Conservation (phyloP, 441 rosid genomes). For the Daphne laureola region DNA sequence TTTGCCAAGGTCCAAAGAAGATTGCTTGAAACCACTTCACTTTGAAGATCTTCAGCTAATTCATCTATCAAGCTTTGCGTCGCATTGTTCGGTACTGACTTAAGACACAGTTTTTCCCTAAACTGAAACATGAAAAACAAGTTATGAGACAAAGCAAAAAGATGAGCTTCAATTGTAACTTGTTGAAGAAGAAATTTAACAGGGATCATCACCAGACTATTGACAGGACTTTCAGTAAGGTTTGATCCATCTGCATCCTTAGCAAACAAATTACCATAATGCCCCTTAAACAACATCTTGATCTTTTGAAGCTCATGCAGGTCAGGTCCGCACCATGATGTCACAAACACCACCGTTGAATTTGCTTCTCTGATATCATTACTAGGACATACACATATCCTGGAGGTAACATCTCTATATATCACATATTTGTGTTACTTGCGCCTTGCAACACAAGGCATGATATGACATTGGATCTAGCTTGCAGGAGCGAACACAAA, state of each 20-base stretch:
- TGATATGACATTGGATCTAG: too few relatives aligned
- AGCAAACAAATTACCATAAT: constrained; percentile 16
- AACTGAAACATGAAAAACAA: constrained; percentile 13
- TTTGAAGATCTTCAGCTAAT: constrained; percentile 16
- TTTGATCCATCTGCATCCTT: constrained; percentile 13
- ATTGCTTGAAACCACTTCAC: constrained; percentile 2
- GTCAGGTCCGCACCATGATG: constrained; percentile 21
- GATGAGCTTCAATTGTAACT: neutral
- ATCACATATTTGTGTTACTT: neutral
- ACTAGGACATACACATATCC: constrained; percentile 18
- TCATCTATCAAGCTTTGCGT: constrained; percentile 19
- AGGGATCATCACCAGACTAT: constrained; percentile 14
- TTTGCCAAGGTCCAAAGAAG: too few relatives aligned
- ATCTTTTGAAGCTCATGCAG: constrained; percentile 22
- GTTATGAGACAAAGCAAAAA: too few relatives aligned
- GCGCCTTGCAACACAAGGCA: constrained; percentile 19
- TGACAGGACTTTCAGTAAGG: constrained; percentile 14
- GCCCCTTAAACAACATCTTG: constrained; percentile 14
- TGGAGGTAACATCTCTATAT: constrained; percentile 5
- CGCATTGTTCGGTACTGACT: constrained; percentile 15
- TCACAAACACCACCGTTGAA: constrained; percentile 23
- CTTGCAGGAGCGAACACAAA: too few relatives aligned
- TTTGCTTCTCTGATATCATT: constrained; percentile 24
- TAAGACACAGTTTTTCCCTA: constrained; percentile 13
- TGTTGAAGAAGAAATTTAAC: neutral